phyloP scores from a whole-genome alignment of 257 asterid genomes.

The Mitragyna speciosa region DNA sequence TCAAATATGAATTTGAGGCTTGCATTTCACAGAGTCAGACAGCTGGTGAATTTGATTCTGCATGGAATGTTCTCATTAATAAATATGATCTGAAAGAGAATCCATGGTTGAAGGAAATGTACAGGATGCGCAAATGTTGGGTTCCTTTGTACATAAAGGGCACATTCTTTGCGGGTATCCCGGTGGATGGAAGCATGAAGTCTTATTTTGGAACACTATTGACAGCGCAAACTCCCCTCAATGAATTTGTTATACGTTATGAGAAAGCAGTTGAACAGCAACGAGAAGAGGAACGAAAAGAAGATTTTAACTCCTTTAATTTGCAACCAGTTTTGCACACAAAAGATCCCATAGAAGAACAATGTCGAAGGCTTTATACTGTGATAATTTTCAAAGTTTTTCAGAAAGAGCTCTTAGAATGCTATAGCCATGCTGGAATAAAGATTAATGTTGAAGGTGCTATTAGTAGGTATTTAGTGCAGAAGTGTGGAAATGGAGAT shows the following conservation, averaged over 20 bases:
- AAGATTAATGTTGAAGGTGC: constrained; percentile 88
- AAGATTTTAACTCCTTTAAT: constrained; percentile 77
- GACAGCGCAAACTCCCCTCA: constrained; percentile 60
- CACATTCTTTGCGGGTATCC: constrained; percentile 88
- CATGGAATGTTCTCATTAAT: constrained; percentile 73
- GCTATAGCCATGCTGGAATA: constrained; percentile 76
- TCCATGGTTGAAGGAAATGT: constrained; percentile 80
- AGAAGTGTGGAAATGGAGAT: constrained; percentile 70
- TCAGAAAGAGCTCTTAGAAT: constrained; percentile 89
- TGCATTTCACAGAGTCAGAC: constrained; percentile 77
- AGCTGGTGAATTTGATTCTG: constrained; percentile 70
- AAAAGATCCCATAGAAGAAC: constrained; percentile 94
- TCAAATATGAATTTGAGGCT: constrained; percentile 75
- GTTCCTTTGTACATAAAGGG: constrained; percentile 67
- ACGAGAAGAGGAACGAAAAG: constrained; percentile 83
- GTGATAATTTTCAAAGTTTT: constrained; percentile 70
- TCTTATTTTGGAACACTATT: constrained; percentile 60
- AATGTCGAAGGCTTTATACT: constrained; percentile 82
- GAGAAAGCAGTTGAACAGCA: constrained; percentile 76
- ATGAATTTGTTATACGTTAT: constrained; percentile 63
- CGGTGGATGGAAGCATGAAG: constrained; percentile 72
- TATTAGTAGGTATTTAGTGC: constrained; percentile 78
- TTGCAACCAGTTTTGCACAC: constrained; percentile 74
- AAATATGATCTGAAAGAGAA: constrained; percentile 64
- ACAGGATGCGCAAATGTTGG: constrained; percentile 77